Base-by-base conservation (phyloP, 1,284 basidiomycete genomes). In the Papiliotrema flavescens region DNA sequence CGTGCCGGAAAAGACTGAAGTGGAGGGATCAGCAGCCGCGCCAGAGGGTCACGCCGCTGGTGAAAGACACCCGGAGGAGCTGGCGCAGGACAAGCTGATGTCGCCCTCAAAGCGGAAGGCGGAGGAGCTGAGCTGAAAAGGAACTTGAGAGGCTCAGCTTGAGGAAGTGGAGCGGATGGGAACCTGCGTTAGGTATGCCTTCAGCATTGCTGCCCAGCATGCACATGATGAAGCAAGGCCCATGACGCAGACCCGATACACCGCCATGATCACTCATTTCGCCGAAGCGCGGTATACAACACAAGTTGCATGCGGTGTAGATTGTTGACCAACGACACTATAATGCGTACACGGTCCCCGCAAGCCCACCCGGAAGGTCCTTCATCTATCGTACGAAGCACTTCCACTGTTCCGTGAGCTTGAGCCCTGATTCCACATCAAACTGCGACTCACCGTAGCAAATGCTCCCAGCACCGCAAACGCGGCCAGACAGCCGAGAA, bases 401-500 rank as follows among this genome's bases (percentile, higher is more conserved):
- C 52, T 63, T 63, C 35, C 57, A 63, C 61, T 63, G 28, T 19
- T 37, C 22, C 13, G 37, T 49, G 44, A 53, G 57, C 24, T 17
- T 40, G 19, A 15, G 43, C n/a, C 41, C 20, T 23, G 32, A 23
- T 5, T 17, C 26, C 5, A 49, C 23, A 19, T 19, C n/a, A 14
- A 9, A 20, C 8, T 28, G 19, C 6, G 28, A 62, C 67, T 62
- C 44, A 73, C 69, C n/a, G 91, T 90, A 24, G 86, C 83, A 74
- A 87, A 92, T 6, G 88, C 89, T 3, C 89, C 89, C 36, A 92
- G 73, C 37, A 88, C 55, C 2, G 89, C 91, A 71, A 95, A 90
- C 0, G 83, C 83, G 1, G 84, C 84, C 0, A 95, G 81, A 43
- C 79, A 81, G 0, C 84, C 88, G 19, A 95, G 84, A 61, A 95